These are phyloP conservation scores for Scleroderma bovista DNA, from an alignment of 768 basidiomycete genomes.

Conservation along the genomic window DNA sequence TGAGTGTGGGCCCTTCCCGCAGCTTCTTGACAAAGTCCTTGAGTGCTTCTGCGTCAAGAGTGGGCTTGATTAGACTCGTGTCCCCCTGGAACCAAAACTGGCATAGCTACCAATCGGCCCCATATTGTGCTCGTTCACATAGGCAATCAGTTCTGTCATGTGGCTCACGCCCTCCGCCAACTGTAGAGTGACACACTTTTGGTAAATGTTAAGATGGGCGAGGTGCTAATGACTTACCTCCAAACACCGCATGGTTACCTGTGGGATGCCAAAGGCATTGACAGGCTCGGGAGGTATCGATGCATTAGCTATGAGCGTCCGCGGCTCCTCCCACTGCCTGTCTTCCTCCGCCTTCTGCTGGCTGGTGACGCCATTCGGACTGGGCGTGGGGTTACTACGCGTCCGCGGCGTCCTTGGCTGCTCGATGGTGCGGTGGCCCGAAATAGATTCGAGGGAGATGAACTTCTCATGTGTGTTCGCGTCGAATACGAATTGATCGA, in stretches of 20 bases:
- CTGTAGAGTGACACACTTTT: constrained; percentile 28
- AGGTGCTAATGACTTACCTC: constrained; percentile 44
- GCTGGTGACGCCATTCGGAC: constrained; percentile 22
- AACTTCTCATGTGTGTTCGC: constrained; percentile 70
- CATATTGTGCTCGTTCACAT: constrained; percentile 45
- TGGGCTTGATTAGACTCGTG: constrained; percentile 10
- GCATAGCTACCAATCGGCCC: constrained; percentile 62
- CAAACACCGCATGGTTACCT: constrained; percentile 84
- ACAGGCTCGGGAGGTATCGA: constrained; percentile 79
- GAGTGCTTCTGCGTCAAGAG: constrained; percentile 39
- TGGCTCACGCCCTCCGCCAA: constrained; percentile 78
- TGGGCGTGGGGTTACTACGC: constrained; percentile 31
- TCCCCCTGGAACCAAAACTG: constrained; percentile 21
- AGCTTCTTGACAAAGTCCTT: constrained; percentile 34
- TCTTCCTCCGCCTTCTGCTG: constrained; percentile 42
- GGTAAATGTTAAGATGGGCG: not conserved
- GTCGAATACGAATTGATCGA: constrained; percentile 72
- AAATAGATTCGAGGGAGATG: constrained; percentile 59
- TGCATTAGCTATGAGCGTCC: constrained; percentile 52
- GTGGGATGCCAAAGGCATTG: constrained; percentile 84
- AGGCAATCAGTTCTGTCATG: constrained; percentile 74
- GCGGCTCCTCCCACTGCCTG: constrained; percentile 62
- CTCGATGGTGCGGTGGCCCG: constrained; percentile 43
- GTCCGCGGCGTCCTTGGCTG: constrained; percentile 34
- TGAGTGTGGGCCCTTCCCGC: constrained; percentile 25